Conservation (phyloP, 2,329 filamentous ascomycete genomes). For the Alternaria sp. region DNA sequence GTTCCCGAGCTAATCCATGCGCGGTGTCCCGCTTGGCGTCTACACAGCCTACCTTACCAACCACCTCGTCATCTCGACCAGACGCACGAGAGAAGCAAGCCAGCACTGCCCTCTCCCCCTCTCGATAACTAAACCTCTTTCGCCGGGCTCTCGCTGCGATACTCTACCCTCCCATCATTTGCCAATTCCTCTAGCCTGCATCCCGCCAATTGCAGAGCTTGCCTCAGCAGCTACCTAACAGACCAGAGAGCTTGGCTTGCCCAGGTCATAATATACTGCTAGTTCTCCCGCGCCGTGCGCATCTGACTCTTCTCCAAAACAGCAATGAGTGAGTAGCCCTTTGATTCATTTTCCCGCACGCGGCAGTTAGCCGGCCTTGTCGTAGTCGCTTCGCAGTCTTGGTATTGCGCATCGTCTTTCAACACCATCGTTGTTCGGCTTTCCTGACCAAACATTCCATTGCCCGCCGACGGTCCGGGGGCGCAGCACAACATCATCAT, state of each 20-base stretch:
- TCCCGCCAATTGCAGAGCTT: slow-evolving; percentile 11
- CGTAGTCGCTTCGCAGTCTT: slow-evolving; percentile 15
- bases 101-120: slow-evolving; percentile 7
- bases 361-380: slow-evolving; percentile 15
- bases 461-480: neutral
- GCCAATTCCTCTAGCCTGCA: slow-evolving; percentile 8
- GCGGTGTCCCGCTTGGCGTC: slow-evolving; percentile 5
- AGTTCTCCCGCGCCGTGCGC: slow-evolving; percentile 14
- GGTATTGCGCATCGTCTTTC: slow-evolving; percentile 9
- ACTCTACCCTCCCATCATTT: neutral
- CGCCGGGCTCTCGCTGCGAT: slow-evolving; percentile 7
- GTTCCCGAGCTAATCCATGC: slow-evolving; percentile 2
- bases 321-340: slow-evolving; percentile 33
- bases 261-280: slow-evolving; percentile 25
- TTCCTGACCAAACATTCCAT: slow-evolving; percentile 5
- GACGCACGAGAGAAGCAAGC: neutral
- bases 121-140: slow-evolving; percentile 13
- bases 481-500: slow-evolving; percentile 13
- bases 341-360: slow-evolving; percentile 17
- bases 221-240: slow-evolving; percentile 1
- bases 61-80: slow-evolving; percentile 10
- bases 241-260: slow-evolving; percentile 17
- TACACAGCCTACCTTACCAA: slow-evolving; percentile 12
- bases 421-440: slow-evolving; percentile 5
- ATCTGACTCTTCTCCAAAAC: slow-evolving; percentile 14